Base-by-base conservation (phyloP, 106 monocot genomes). In the Chionographis japonica region DNA sequence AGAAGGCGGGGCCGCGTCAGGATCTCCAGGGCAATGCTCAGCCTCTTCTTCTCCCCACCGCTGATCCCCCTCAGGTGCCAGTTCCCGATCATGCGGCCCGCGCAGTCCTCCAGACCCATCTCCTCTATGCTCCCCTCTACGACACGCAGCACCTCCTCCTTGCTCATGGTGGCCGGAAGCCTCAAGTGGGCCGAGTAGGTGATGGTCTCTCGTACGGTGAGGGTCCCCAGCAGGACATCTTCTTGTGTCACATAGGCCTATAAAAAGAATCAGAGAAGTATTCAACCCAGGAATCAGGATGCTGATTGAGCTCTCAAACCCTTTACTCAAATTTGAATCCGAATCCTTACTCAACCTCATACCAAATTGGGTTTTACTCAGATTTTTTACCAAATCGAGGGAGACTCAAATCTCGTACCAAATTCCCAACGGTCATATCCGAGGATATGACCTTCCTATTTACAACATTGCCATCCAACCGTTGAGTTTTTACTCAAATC, bases 181-280 rank as follows among this genome's bases (percentile, higher is more conserved):
- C 95, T 68, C 58, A 97, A 72, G 14, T 84, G 66, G 6, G 95
- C 95, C 0, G 95, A 97, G 80, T 89, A 97, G 13, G 77, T 84
- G 20, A 97, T 73, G 52, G 85, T 85, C 68, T 97, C 95, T 7
- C 89, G 71, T 17, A 89, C 92, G 0, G 95, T 92, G 17, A 97
- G 78, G 3, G 95, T 97, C 6, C 88, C 86, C 9, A 97, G 77
- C 2, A 92, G 73, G 38, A 79, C 79, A 72, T 91, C 80, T 73
- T 88, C 95, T 82, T 95, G 95, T 5, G 85, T 95, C 67, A 95
- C 95, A 68, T 95, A 95, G 11, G 95, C 95, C 95, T 95, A 64
- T n/a, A 53, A 71, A 4, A 56, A 35, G 12, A 35, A 55, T 60
- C 19, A 40, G 39, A 40, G 39, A 5, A 11, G 9, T 4, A 56